Percentiles rank a stretch among this genome's conserved stretches.
Evolutionary conservation across 257 asterid genomes (phyloP).

Genomic region (Solanum paucissectum): DNA sequence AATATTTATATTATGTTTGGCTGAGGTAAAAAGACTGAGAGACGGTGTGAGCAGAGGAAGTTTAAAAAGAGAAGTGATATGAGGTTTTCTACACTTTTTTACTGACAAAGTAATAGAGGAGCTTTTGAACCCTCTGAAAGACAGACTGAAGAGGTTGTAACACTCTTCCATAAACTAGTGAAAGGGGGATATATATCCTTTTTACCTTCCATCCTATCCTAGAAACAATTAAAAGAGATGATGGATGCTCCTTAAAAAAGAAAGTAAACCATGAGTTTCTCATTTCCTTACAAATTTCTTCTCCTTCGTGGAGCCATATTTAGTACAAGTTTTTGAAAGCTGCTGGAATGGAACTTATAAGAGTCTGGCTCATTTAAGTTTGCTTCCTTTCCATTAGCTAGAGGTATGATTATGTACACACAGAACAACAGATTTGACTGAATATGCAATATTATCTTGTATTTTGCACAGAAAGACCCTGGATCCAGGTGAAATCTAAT

Average conservation of each 20-base stretch:
- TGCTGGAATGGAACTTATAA: not conserved
- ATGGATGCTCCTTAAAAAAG: not conserved
- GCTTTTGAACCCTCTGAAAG: not conserved
- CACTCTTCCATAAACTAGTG: not conserved
- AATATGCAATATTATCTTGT: not conserved
- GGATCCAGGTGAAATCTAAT: conserved; percentile 74
- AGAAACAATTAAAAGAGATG: not conserved
- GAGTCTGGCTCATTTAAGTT: not conserved
- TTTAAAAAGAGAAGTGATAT: not conserved
- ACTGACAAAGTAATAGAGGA: not conserved
- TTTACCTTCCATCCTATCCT: not conserved
- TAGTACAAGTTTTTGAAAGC: not conserved
- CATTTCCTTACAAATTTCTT: not conserved
- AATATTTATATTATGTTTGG: not conserved
- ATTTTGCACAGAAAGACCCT: conserved; percentile 58
- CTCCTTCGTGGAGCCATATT: not conserved
- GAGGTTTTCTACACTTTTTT: not conserved
- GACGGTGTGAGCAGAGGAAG: not conserved
- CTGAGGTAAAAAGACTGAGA: not conserved
- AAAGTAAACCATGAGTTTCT: not conserved
- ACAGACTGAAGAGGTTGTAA: not conserved
- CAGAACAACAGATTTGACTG: not conserved
- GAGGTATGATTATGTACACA: not conserved
- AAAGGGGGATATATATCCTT: not conserved
- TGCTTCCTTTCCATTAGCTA: not conserved